These are phyloP conservation scores for Fragilariopsis cylindrus DNA, from an alignment of 108 stramenopile genomes.

Conservation along the genomic window DNA sequence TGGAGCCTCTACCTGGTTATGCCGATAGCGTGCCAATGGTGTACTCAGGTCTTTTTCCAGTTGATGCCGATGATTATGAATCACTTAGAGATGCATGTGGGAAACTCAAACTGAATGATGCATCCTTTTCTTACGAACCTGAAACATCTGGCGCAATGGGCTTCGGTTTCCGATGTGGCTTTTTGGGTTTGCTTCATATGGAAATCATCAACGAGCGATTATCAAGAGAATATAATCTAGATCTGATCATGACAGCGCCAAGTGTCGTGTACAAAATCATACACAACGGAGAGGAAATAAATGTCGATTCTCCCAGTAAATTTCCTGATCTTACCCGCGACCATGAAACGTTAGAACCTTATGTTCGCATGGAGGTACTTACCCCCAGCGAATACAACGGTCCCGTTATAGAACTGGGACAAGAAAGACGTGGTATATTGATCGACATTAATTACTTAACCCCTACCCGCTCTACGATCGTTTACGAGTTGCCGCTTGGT, in stretches of 20 bases:
- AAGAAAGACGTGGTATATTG: slow-evolving; percentile 83
- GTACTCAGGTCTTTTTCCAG: slow-evolving; percentile 94
- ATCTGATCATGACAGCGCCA: slow-evolving; percentile 97
- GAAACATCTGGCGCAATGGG: slow-evolving; percentile 90
- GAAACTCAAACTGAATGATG: slow-evolving; percentile 94
- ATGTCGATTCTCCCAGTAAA: slow-evolving; percentile 91
- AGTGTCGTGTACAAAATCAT: slow-evolving; percentile 92
- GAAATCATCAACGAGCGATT: slow-evolving; percentile 98
- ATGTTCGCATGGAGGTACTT: slow-evolving; percentile 87
- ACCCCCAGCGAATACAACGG: slow-evolving; percentile 88
- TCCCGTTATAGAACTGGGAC: slow-evolving; percentile 83
- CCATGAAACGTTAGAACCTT: slow-evolving; percentile 85
- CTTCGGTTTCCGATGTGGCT: slow-evolving; percentile 95
- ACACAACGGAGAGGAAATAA: slow-evolving; percentile 47
- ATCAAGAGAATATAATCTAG: slow-evolving; percentile 91
- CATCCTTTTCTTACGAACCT: slow-evolving; percentile 82
- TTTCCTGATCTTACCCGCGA: slow-evolving; percentile 90
- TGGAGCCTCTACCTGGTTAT: slow-evolving; percentile 79
- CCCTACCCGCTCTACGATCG: slow-evolving; percentile 90
- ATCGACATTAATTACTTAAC: slow-evolving; percentile 94
- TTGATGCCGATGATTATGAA: slow-evolving; percentile 95
- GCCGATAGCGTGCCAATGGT: slow-evolving; percentile 93
- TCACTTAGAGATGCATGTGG: slow-evolving; percentile 86
- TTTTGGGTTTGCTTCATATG: slow-evolving; percentile 98
- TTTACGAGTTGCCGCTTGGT: slow-evolving; percentile 85